phyloP scores from a whole-genome alignment of 2,329 filamentous ascomycete species.

The Penicillium sp. region DNA sequence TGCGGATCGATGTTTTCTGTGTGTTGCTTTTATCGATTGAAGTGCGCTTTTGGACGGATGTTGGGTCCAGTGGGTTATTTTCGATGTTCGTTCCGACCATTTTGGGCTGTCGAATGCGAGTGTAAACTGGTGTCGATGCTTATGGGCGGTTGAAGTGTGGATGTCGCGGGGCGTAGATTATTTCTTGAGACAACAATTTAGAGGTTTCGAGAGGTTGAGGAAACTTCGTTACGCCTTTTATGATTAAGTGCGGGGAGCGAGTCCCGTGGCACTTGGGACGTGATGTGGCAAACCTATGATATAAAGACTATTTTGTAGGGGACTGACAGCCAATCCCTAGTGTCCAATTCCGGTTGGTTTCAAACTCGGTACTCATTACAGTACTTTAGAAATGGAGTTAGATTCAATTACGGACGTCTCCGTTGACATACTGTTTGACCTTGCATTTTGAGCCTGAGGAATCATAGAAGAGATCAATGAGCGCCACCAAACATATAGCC shows the following conservation, averaged over 20 bases:
- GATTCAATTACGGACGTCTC: background rate
- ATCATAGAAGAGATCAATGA: background rate
- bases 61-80: conserved; percentile 25
- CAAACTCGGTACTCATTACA: background rate
- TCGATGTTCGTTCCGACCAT: conserved; percentile 23
- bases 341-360: background rate
- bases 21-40: conserved; percentile 8
- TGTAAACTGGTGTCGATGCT: background rate
- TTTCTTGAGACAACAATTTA: too few species aligned
- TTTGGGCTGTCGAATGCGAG: conserved; percentile 1
- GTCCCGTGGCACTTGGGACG: conserved; percentile 4
- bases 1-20: background rate
- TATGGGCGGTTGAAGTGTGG: background rate
- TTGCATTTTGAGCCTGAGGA: background rate
- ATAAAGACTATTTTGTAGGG: conserved; percentile 17
- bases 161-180: background rate
- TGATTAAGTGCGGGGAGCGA: conserved; percentile 19
- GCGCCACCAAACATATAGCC: background rate
- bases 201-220: too few species aligned
- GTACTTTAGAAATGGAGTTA: background rate
- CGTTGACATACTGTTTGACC: background rate
- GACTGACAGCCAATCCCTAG: background rate
- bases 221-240: too few species aligned
- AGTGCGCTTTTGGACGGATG: conserved; percentile 16
- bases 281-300: conserved; percentile 23